Evolutionary conservation across 768 basidiomycete genomes (phyloP), one percentile per base, ranked within the genome.

Genomic region (Kwoniella europaea): DNA sequence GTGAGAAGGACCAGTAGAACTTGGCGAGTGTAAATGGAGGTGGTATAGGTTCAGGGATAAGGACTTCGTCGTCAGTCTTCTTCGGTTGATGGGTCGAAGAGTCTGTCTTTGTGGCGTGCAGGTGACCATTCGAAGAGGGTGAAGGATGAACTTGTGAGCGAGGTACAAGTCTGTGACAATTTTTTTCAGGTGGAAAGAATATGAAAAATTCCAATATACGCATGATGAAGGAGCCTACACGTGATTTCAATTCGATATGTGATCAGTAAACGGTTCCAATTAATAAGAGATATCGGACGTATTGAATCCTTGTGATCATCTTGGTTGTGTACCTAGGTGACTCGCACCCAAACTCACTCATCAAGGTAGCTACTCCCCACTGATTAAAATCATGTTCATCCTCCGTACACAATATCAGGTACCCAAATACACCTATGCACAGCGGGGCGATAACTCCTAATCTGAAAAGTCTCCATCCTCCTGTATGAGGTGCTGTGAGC

Each of bases 151-250:
- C 12, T 18, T 22, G 16, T 10, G 41, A 44, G 20, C 22, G 42
- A n/a, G 65, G 62, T 27, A 24, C 16, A 15, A 74, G 29, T 10
- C 74, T 72, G 35, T 65, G 74, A 10, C 63, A 59, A 29, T 73
- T 35, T 53, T 73, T 74, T 56, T 79, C 77, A 10, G 77, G 56
- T 1, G 75, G 77, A 29, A 63, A 79, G 55, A 79, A 63, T 9
- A 76, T 57, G n/a, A 76, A 43, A 35, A 64, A 42, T 41, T 76
- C 75, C 4, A 79, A 16, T 4, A 71, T 66, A 10, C 68, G 64
- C 6, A 72, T 24, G 15, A 18, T 15, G 58, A 57, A 54, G 18
- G 65, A 59, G 13, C 53, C 69, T 60, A 50, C 35, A 9, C 35
- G 7, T 35, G 41, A 42, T 50, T 15, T 13, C 46, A 50, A 6